phyloP scores from a whole-genome alignment of 1,139 yeast species.

The Hyphopichia burtonii region DNA sequence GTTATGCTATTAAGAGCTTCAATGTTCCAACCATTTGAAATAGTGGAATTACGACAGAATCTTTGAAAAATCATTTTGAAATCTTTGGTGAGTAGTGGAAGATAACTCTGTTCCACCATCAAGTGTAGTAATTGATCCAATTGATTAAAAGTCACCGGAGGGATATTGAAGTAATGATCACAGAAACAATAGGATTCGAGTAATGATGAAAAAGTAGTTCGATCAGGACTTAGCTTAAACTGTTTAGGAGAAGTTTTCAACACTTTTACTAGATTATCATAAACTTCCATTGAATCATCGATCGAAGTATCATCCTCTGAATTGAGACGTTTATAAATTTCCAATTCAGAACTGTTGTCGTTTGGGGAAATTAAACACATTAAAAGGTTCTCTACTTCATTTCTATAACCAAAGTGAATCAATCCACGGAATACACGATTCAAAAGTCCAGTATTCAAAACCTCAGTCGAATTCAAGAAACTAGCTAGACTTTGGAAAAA shows the following conservation, averaged over 20 bases:
- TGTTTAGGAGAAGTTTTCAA: neutral
- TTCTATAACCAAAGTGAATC: constrained; percentile 9
- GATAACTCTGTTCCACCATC: constrained; percentile 15
- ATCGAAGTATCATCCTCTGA: constrained; percentile 17
- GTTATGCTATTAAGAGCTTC: constrained; percentile 12
- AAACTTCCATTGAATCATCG: constrained; percentile 15
- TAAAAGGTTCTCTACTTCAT: constrained; percentile 13
- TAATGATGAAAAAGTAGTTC: constrained; percentile 26
- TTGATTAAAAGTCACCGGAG: constrained; percentile 8
- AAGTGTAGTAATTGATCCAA: constrained; percentile 14
- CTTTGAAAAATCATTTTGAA: constrained; percentile 15
- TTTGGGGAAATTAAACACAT: constrained; percentile 6
- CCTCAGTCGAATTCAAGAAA: constrained; percentile 4
- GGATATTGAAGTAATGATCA: neutral
- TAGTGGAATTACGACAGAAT: constrained; percentile 4
- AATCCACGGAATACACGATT: constrained; percentile 16
- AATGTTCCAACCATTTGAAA: constrained; percentile 7
- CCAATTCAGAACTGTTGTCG: constrained; percentile 8
- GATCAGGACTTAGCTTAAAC: constrained; percentile 21
- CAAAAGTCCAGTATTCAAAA: constrained; percentile 17
- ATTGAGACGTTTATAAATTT: constrained; percentile 16
- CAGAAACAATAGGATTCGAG: constrained; percentile 13
- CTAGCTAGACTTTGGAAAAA: constrained; percentile 5
- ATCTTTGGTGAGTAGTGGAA: constrained; percentile 29
- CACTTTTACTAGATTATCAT: constrained; percentile 28